Conservation (phyloP, 129 eudicot species). For the Centrapalus pauciflorus region DNA sequence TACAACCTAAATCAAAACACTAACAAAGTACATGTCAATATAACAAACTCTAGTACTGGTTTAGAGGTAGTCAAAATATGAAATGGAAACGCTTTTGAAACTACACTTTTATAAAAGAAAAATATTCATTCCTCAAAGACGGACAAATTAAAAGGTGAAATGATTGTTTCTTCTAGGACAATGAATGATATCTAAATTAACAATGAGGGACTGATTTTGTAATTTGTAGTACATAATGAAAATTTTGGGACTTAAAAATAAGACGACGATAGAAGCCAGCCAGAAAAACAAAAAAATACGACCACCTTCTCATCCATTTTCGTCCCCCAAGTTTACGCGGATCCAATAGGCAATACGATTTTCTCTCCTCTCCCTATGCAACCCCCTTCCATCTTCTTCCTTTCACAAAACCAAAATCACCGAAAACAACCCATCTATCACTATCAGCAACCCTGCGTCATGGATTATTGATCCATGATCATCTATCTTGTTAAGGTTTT, state of each 20-base stretch:
- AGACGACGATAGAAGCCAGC: not conserved
- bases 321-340: constrained; percentile 43
- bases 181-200: not conserved
- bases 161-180: not conserved
- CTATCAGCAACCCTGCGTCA: constrained; percentile 8
- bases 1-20: too few species aligned
- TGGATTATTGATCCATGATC: constrained; percentile 18
- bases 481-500: constrained; percentile 16
- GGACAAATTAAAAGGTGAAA: not conserved
- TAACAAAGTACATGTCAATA: too few species aligned
- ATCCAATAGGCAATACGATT: constrained; percentile 42
- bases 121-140: too few species aligned
- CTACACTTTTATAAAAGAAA: too few species aligned
- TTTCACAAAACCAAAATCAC: constrained; percentile 12
- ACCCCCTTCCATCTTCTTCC: constrained; percentile 23
- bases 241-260: not conserved
- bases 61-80: too few species aligned
- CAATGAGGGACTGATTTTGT: constrained; percentile 2
- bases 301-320: constrained; percentile 1
- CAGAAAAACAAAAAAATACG: not conserved
- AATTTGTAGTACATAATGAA: not conserved
- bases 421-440: constrained; percentile 4
- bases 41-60: too few species aligned
- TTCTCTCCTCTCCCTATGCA: constrained; percentile 36
- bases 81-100: too few species aligned